Percentiles rank a stretch among this genome's conserved stretches.
These are phyloP conservation scores for Aspergillus costaricaensis DNA, from an alignment of 2,329 filamentous ascomycete genomes.

Conservation along the genomic window DNA sequence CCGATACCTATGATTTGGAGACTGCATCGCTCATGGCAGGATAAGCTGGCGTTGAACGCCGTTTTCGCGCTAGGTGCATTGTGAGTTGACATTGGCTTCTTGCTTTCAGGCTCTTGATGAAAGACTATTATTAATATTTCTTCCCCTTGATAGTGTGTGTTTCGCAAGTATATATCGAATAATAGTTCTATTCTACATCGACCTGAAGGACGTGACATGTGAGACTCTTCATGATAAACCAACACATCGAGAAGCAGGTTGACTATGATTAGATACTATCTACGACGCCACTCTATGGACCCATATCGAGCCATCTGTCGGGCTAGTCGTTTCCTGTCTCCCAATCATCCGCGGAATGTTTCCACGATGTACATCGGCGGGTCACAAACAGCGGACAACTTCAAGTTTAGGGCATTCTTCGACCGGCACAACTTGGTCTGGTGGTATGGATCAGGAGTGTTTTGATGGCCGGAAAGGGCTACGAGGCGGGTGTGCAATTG, in stretches of 20 bases:
- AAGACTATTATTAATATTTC: background rate
- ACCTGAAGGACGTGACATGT: background rate
- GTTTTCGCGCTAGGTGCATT: conserved; percentile 14
- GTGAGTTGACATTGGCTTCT: background rate
- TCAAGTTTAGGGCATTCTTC: background rate
- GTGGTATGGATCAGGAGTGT: background rate
- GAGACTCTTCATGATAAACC: background rate
- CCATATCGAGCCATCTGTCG: background rate
- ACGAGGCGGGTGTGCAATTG: background rate
- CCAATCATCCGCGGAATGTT: background rate
- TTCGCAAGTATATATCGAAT: background rate
- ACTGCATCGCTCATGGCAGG: conserved; percentile 31
- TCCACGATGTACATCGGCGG: background rate
- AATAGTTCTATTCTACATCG: background rate
- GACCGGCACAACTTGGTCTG: background rate
- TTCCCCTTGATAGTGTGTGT: background rate
- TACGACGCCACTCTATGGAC: background rate
- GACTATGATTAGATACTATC: background rate
- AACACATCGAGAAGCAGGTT: background rate
- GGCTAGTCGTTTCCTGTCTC: background rate
- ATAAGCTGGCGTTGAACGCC: conserved; percentile 31
- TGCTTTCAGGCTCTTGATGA: background rate
- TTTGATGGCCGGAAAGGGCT: background rate
- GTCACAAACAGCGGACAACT: background rate
- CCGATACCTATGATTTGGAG: conserved; percentile 33